These are phyloP conservation scores for Chlorella sp. DNA, from an alignment of 139 green algal genomes.

Conservation along the genomic window DNA sequence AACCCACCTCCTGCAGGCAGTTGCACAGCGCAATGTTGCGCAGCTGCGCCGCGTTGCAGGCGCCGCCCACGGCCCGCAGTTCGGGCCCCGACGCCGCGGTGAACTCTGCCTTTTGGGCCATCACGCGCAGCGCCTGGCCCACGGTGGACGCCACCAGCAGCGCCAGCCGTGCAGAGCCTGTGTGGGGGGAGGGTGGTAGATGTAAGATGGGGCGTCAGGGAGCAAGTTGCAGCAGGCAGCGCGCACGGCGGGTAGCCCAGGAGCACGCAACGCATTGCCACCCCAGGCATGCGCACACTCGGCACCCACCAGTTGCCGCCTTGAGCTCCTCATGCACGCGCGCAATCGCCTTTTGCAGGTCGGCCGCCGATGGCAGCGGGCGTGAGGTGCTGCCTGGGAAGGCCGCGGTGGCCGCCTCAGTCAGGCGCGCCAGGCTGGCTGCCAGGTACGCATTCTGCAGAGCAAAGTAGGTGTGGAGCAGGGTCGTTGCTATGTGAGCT, in stretches of 20 bases:
- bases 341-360: conserved; percentile 85
- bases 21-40: conserved; percentile 86
- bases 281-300: not conserved
- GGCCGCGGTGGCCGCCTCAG: conserved; percentile 71
- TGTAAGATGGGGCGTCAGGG: not conserved
- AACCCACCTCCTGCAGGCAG: conserved; percentile 65
- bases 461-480: no score
- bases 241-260: no score
- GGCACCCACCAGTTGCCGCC: conserved; percentile 50
- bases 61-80: conserved; percentile 52
- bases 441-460: conserved; percentile 77
- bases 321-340: conserved; percentile 88
- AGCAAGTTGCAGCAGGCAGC: not conserved
- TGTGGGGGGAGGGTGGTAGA: not conserved
- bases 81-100: conserved; percentile 80
- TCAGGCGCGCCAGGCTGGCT: conserved; percentile 56
- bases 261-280: no score
- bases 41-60: conserved; percentile 68
- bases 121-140: conserved; percentile 53
- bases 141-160: conserved; percentile 50
- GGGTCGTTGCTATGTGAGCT: no score
- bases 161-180: conserved; percentile 52
- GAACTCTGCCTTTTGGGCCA: conserved; percentile 70
- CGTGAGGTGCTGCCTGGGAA: conserved; percentile 72
- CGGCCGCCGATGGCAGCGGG: conserved; percentile 68